Percentiles rank a stretch among this genome's conserved stretches.
phyloP scores from a whole-genome alignment of 768 basidiomycete genomes.

The Epithele typhae region DNA sequence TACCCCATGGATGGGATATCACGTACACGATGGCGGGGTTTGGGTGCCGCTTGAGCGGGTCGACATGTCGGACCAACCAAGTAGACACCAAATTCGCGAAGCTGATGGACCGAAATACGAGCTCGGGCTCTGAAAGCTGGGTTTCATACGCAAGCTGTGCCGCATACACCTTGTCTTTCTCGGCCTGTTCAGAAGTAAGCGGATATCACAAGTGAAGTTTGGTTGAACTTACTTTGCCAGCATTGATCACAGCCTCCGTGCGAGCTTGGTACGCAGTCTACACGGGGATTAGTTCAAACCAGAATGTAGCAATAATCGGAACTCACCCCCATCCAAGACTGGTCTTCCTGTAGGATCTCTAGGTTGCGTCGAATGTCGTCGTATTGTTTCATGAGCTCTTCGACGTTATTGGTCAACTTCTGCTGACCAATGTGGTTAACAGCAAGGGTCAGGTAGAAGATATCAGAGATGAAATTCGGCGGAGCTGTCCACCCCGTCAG shows the following conservation, averaged over 20 bases:
- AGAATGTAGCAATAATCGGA: not conserved
- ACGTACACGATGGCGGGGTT: conserved; percentile 61
- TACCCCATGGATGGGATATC: not conserved
- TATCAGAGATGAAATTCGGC: conserved; percentile 92
- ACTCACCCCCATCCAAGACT: conserved; percentile 79
- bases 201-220: not conserved
- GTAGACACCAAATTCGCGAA: conserved; percentile 91
- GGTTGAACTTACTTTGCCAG: conserved; percentile 62
- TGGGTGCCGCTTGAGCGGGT: conserved; percentile 78
- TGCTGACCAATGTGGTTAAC: conserved; percentile 88
- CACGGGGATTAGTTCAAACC: not conserved
- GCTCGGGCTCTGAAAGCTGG: conserved; percentile 83
- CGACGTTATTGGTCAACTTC: conserved; percentile 73
- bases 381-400: conserved; percentile 66
- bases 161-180: conserved; percentile 66
- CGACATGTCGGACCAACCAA: conserved; percentile 90
- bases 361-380: conserved; percentile 76
- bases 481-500: conserved; percentile 35
- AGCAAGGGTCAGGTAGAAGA: conserved; percentile 86
- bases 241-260: conserved; percentile 71
- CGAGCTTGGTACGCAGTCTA: conserved; percentile 73
- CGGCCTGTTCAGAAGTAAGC: conserved; percentile 36
- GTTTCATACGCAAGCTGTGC: conserved; percentile 78
- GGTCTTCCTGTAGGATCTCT: conserved; percentile 70
- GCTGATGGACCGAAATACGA: conserved; percentile 70